Base-by-base conservation (phyloP, 495 filamentous ascomycete genomes). In the Aspergillus cristatus region DNA sequence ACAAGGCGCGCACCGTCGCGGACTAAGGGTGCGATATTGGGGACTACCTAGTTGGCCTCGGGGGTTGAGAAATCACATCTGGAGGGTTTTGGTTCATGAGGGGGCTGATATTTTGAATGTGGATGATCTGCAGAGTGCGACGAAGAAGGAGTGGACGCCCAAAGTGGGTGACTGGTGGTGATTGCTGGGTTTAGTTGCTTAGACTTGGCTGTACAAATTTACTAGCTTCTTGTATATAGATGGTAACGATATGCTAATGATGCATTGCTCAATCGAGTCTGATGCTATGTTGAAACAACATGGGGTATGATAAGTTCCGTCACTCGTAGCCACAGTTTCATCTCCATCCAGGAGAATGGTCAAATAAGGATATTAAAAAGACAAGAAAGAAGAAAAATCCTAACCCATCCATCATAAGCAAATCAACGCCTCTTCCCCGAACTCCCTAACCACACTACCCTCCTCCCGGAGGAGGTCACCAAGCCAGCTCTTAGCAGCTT, bases 11-110 rank as follows among this genome's bases (percentile, higher is more conserved):
- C 79, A 86, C 45, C 55, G 54, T 13, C 73, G 74, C 47, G 84
- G 86, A 0, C 60, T 93, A 26, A 78, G 78, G 44, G 79, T 75
- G 6, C 58, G 86, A 29, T 93, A 89, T 54, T 93, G 86, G 86
- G 74, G 78, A n/a, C 50, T 81, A 15, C 85, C 86, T 0, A 57
- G 58, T 38, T 93, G 86, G 85, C 85, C 86, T 8, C 57, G 81
- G n/a, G 71, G 75, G 34, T 46, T 81, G 47, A 64, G 86, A 29
- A 82, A 91, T 57, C 68, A 75, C 39, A 60, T 93, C 13, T 93
- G 86, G 86, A 60, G 75, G 33, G 67, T 81, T 3, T 53, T 94
- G n/a, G 66, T 79, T 18, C 58, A 68, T 30, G 83, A 86, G 46
- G 85, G 84, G 0, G 79, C 81, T 4, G 82, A 84, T 52, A 60